phyloP scores from a whole-genome alignment of 2,329 filamentous ascomycete species.

The Nectriaceae sp. region DNA sequence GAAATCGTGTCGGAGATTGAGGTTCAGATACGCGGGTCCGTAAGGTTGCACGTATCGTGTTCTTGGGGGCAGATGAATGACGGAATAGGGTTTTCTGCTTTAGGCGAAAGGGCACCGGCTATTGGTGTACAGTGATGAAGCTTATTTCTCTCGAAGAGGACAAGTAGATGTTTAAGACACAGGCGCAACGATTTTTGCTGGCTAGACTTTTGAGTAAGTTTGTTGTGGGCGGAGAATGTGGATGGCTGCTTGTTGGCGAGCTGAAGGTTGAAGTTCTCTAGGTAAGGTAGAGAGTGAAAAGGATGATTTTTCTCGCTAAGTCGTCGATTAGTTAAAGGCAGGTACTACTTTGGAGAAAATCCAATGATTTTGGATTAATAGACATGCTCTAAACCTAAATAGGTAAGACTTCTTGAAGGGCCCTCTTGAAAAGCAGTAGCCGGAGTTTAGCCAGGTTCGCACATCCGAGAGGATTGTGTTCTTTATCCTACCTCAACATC shows the following conservation, averaged over 20 bases:
- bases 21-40: constrained; percentile 11
- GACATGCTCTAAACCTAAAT: too few species aligned
- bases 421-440: too few species aligned
- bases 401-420: too few species aligned
- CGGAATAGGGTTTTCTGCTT: not conserved
- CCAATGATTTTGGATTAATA: too few species aligned
- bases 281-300: too few species aligned
- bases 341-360: not conserved
- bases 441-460: too few species aligned
- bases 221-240: not conserved
- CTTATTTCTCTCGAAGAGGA: not conserved
- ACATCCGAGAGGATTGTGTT: too few species aligned
- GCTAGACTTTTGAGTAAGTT: not conserved
- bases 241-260: not conserved
- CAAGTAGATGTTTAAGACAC: not conserved
- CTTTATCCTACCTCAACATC: too few species aligned
- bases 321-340: not conserved
- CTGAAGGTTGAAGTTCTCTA: not conserved
- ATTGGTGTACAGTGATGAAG: not conserved
- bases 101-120: not conserved
- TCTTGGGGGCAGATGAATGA: too few species aligned
- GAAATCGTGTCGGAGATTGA: not conserved
- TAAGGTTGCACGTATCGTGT: constrained; percentile 24
- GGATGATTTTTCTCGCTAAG: not conserved
- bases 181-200: not conserved